Evolutionary conservation across 805 yeast species (phyloP), one percentile per base, ranked within the genome.

Genomic region (Metschnikowia lachancei): DNA sequence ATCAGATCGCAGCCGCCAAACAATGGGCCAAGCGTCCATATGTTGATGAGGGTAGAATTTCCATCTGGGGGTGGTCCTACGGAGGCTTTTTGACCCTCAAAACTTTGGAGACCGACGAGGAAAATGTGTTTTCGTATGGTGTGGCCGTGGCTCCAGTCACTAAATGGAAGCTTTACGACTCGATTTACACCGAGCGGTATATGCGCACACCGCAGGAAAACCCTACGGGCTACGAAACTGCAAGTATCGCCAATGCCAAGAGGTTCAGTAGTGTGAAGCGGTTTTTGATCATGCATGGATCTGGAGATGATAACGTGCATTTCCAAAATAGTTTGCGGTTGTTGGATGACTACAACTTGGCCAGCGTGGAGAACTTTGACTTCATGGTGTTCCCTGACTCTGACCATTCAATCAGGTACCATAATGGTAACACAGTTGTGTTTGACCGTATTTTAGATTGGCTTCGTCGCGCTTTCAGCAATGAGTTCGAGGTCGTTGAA

Each of bases 51-150:
- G 69, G 75, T 3, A 77, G 80, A 50, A 82, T 88, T 11, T 95
- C 96, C 0, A 80, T 92, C 45, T 94, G 97, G 92, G 99, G 99
- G 8, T 94, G 99, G 99, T 87, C 96, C 18, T 94, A 92, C 62
- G 99, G 99, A 39, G 99, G 98, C 0, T 94, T 81, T 62, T 77
- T 89, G 75, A 90, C 99, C 0, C 75, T 94, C 56, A 94, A 91
- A 66, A 85, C 95, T 0, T 69, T 94, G 39, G 98, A 94, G 65
- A 74, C 75, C 18, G 98, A 94, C 65, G 34, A 12, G 14, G 74
- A 70, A 4, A 69, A 79, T 31, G 79, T 82, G 13, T 91, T 94
- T 75, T 80, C 80, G 47, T 94, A 82, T 63, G 98, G 98, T 9
- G 82, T 90, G 77, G 84, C 98, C 0, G 98, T 94, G 19, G 99